phyloP scores from a whole-genome alignment of 768 basidiomycete genomes.

The Leccinum uliginosum region DNA sequence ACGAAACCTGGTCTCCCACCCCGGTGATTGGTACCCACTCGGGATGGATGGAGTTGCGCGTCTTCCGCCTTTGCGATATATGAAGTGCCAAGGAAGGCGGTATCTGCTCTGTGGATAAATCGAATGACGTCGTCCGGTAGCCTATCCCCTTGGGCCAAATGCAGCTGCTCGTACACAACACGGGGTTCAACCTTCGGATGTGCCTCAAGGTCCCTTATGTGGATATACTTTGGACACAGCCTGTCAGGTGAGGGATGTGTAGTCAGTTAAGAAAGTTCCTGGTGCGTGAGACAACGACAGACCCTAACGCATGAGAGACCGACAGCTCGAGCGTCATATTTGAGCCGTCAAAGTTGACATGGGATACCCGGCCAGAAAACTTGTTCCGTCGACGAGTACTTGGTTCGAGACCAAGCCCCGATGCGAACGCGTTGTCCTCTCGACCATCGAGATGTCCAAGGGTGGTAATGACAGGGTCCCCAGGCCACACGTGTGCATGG shows the following conservation, averaged over 20 bases:
- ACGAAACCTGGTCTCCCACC: slow-evolving; percentile 61
- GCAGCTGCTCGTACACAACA: slow-evolving; percentile 30
- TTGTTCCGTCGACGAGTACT: slow-evolving; percentile 58
- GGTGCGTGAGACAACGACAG: slow-evolving; percentile 11
- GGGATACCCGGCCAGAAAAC: slow-evolving; percentile 47
- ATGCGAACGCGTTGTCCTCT: slow-evolving; percentile 35
- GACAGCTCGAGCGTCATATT: slow-evolving; percentile 36
- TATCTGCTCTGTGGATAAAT: slow-evolving; percentile 48
- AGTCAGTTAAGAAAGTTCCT: background rate
- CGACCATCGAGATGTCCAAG: slow-evolving; percentile 10
- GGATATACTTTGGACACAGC: slow-evolving; percentile 67
- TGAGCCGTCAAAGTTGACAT: slow-evolving; percentile 27
- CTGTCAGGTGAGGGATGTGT: slow-evolving; percentile 23
- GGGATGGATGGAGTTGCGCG: slow-evolving; percentile 44
- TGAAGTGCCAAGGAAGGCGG: slow-evolving; percentile 51
- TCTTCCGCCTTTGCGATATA: slow-evolving; percentile 42
- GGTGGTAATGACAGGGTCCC: slow-evolving; percentile 50
- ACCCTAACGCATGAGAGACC: slow-evolving; percentile 61
- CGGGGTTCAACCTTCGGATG: slow-evolving; percentile 34
- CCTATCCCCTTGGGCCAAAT: slow-evolving; percentile 34
- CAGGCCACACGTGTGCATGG: slow-evolving; percentile 33
- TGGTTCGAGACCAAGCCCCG: slow-evolving; percentile 59
- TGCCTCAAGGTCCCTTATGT: slow-evolving; percentile 43
- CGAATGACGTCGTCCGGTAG: slow-evolving; percentile 47
- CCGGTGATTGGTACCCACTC: slow-evolving; percentile 60